phyloP scores from a whole-genome alignment of 1,284 basidiomycete genomes.

The Ustilago sp. region DNA sequence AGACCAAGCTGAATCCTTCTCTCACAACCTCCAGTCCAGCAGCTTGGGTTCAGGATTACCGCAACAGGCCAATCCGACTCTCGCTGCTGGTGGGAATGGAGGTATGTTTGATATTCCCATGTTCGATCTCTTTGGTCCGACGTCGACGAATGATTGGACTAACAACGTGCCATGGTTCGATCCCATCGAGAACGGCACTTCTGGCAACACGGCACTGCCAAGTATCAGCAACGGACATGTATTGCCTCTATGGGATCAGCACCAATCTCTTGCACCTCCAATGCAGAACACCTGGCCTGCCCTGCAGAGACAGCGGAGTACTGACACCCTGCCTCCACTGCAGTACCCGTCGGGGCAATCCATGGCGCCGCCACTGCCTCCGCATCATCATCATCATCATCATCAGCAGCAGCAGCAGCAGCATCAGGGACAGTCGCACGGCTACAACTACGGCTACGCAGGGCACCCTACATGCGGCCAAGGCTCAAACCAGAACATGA shows the following conservation, averaged over 20 bases:
- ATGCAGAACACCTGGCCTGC: conserved; percentile 22
- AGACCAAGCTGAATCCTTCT: conserved; percentile 21
- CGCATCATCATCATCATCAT: background rate
- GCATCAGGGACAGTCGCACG: background rate
- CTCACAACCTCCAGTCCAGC: conserved; percentile 23
- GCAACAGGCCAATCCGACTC: conserved; percentile 12
- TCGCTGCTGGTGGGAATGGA: conserved; percentile 16
- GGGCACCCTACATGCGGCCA: background rate
- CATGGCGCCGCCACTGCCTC: conserved; percentile 4
- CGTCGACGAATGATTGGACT: conserved; percentile 39
- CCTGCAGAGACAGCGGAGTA: conserved; percentile 20
- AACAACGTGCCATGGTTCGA: conserved; percentile 52
- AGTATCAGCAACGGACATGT: conserved; percentile 18
- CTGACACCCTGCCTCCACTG: conserved; percentile 24
- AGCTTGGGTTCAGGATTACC: conserved; percentile 21
- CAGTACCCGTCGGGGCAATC: conserved; percentile 19
- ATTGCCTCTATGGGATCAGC: conserved; percentile 14
- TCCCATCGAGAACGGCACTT: conserved; percentile 18
- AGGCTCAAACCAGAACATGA: background rate
- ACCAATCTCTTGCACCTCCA: conserved; percentile 1
- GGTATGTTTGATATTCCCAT: conserved; percentile 51
- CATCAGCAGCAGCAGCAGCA: conserved; percentile 6
- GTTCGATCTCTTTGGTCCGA: conserved; percentile 36
- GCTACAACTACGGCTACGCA: conserved; percentile 20
- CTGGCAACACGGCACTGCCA: conserved; percentile 4